phyloP scores from a whole-genome alignment of 192 early-diverging fungal species.

The Gigaspora rosea region DNA sequence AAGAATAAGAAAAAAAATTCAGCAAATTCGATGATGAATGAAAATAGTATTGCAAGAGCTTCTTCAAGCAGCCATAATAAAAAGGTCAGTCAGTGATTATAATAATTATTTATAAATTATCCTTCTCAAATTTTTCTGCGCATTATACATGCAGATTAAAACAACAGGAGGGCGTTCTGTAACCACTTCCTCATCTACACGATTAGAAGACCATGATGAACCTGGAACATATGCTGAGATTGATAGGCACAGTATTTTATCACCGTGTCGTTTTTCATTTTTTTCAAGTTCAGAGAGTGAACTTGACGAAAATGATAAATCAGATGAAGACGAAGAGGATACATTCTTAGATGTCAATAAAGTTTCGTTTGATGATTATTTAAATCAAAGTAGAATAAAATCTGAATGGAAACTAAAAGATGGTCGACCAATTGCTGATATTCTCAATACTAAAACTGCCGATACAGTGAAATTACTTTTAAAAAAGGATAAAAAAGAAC shows the following conservation, averaged over 20 bases:
- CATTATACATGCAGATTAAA: background rate
- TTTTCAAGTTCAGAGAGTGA: background rate
- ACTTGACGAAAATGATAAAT: conserved; percentile 12
- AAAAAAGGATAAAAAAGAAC: conserved; percentile 16
- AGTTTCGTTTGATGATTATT: conserved; percentile 5
- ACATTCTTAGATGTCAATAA: background rate
- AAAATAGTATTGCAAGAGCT: background rate
- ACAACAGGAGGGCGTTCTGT: background rate
- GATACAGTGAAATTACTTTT: background rate
- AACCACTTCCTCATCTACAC: no score
- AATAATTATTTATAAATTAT: background rate
- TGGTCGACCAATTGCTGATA: conserved; percentile 19
- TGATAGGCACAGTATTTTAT: no score
- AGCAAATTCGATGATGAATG: background rate
- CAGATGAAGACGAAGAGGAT: background rate
- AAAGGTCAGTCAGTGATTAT: background rate
- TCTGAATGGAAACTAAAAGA: conserved; percentile 25
- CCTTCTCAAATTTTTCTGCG: background rate
- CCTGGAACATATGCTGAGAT: no score
- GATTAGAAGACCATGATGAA: no score
- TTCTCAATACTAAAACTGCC: conserved; percentile 2
- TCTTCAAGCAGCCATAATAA: background rate
- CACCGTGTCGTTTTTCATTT: no score
- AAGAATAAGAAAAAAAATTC: background rate
- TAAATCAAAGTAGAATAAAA: background rate